phyloP scores from a whole-genome alignment of 352 stramenopile genomes.

The Phytophthora crassamura region DNA sequence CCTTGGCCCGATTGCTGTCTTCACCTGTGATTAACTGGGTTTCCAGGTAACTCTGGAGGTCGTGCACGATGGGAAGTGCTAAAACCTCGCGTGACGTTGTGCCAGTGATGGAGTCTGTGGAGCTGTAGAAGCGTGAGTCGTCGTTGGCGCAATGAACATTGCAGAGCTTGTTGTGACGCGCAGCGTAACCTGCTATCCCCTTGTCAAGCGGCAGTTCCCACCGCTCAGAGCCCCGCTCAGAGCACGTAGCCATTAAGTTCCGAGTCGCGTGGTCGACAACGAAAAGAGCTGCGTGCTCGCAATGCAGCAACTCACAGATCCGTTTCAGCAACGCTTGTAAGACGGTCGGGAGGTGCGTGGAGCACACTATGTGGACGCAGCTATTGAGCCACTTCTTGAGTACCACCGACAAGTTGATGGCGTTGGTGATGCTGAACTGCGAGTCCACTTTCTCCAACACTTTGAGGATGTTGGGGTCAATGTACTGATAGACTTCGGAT shows the following conservation, averaged over 20 bases:
- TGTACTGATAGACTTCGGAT: slow-evolving; percentile 67
- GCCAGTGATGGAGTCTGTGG: slow-evolving; percentile 72
- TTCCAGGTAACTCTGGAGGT: slow-evolving; percentile 46
- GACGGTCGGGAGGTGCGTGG: slow-evolving; percentile 51
- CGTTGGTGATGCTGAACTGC: slow-evolving; percentile 86
- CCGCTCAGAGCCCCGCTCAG: slow-evolving; percentile 47
- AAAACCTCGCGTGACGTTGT: slow-evolving; percentile 67
- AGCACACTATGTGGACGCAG: slow-evolving; percentile 66
- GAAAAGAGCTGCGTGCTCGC: slow-evolving; percentile 74
- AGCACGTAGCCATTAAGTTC: slow-evolving; percentile 46
- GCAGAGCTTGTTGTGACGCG: slow-evolving; percentile 58
- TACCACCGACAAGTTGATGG: slow-evolving; percentile 65
- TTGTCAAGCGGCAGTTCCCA: slow-evolving; percentile 81
- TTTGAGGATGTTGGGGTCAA: slow-evolving; percentile 83
- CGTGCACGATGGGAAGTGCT: slow-evolving; percentile 69
- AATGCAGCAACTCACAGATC: slow-evolving; percentile 69
- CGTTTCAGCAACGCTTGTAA: slow-evolving; percentile 54
- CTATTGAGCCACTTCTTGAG: slow-evolving; percentile 83
- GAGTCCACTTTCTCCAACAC: slow-evolving; percentile 86
- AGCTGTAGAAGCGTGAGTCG: slow-evolving; percentile 77
- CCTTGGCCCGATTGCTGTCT: slow-evolving; percentile 19
- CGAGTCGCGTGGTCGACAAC: slow-evolving; percentile 52
- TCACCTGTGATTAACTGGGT: slow-evolving; percentile 6
- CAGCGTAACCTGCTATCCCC: slow-evolving; percentile 64
- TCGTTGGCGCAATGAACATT: slow-evolving; percentile 76